Percentiles rank a stretch among this genome's conserved stretches.
Conservation (phyloP, 148 eudicot species). For the Heliamphora exappendiculata region DNA sequence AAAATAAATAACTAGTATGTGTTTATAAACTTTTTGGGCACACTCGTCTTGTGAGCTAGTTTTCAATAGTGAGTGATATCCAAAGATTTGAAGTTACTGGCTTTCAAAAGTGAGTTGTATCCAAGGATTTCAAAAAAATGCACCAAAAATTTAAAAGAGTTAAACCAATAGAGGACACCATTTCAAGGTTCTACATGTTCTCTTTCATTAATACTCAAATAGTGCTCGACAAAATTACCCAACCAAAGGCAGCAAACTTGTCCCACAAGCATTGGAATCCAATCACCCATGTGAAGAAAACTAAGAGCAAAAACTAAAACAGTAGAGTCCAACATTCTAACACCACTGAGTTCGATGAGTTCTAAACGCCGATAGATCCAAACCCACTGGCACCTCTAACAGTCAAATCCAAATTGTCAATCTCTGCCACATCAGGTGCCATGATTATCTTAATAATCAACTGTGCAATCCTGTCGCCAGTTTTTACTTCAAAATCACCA, state of each 20-base stretch:
- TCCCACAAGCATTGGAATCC: not conserved
- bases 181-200: no score
- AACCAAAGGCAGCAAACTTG: not conserved
- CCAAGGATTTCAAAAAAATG: no score
- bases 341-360: not conserved
- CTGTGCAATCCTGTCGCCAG: conserved; percentile 80
- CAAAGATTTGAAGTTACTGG: no score
- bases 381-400: conserved; percentile 72
- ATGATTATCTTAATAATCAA: conserved; percentile 69
- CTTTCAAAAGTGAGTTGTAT: no score
- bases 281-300: no score
- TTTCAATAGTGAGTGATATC: no score
- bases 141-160: no score
- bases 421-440: conserved; percentile 72
- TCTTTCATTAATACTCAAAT: no score
- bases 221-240: conserved; percentile 3
- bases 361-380: conserved; percentile 64
- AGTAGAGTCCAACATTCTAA: not conserved
- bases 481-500: conserved; percentile 62
- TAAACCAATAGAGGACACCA: no score
- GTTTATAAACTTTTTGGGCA: no score
- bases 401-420: conserved; percentile 70
- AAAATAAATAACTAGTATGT: no score
- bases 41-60: no score
- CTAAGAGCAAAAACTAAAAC: not conserved